Percentiles rank a stretch among this genome's conserved stretches.
Evolutionary conservation across 2,329 filamentous ascomycete species (phyloP).

Genomic region (Paraphaeosphaeria minitans): DNA sequence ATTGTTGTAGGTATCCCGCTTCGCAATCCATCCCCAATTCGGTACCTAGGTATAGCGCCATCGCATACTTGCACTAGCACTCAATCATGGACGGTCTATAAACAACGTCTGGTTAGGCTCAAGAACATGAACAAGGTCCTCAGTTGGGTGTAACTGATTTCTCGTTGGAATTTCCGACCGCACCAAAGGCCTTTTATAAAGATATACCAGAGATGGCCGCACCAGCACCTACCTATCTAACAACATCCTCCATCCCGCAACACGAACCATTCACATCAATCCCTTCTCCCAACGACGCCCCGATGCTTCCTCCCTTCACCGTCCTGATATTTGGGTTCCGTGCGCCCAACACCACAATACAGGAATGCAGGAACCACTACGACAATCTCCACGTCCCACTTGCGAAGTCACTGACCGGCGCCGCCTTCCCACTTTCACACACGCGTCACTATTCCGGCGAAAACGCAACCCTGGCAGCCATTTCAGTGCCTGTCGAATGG

Average conservation of each 20-base stretch:
- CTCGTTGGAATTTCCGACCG: neutral
- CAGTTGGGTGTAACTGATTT: neutral
- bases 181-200: neutral
- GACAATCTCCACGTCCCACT: slow-evolving; percentile 18
- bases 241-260: neutral
- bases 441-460: slow-evolving; percentile 14
- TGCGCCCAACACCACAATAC: slow-evolving; percentile 9
- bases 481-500: slow-evolving; percentile 5
- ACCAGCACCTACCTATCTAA: neutral
- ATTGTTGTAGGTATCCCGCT: neutral
- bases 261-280: neutral
- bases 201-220: neutral
- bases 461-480: slow-evolving; percentile 6
- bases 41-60: neutral
- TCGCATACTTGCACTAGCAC: neutral
- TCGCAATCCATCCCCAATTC: slow-evolving; percentile 7
- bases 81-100: neutral
- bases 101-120: slow-evolving; percentile 1
- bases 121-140: neutral
- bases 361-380: slow-evolving; percentile 16
- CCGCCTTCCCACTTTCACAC: slow-evolving; percentile 12
- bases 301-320: slow-evolving; percentile 7
- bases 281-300: neutral
- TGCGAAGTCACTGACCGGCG: slow-evolving; percentile 13
- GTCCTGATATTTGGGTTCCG: slow-evolving; percentile 14